Conservation (phyloP, 2,329 filamentous ascomycete species). For the Xylaria multiplex region DNA sequence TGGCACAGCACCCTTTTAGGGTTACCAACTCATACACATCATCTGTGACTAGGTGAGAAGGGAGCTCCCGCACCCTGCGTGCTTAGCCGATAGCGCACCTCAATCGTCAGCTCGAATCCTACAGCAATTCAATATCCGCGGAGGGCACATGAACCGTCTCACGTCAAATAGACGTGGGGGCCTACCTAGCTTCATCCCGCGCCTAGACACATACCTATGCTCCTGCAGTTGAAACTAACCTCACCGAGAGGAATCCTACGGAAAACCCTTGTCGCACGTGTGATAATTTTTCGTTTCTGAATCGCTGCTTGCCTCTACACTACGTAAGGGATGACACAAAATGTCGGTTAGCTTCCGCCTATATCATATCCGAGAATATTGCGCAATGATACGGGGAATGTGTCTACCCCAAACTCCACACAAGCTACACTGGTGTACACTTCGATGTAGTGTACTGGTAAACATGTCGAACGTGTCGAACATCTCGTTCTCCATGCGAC, state of each 20-base stretch:
- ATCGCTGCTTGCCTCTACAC: slow-evolving; percentile 18
- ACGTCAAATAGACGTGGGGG: slow-evolving; percentile 24
- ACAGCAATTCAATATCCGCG: slow-evolving; percentile 17
- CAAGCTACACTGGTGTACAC: not conserved
- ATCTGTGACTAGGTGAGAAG: slow-evolving; percentile 23
- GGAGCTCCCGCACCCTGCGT: slow-evolving; percentile 34
- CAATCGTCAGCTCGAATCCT: slow-evolving; percentile 32
- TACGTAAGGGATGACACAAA: not conserved
- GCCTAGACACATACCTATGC: slow-evolving; percentile 17
- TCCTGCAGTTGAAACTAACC: slow-evolving; percentile 26
- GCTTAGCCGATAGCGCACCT: slow-evolving; percentile 26
- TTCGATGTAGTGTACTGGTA: no score
- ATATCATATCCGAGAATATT: slow-evolving; percentile 5
- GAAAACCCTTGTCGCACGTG: slow-evolving; percentile 35
- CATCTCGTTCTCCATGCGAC: slow-evolving; percentile 5
- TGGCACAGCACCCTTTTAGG: not conserved
- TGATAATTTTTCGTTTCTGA: slow-evolving; percentile 30
- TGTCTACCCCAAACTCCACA: not conserved
- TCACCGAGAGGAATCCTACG: slow-evolving; percentile 31
- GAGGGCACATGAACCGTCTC: slow-evolving; percentile 20
- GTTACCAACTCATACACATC: not conserved
- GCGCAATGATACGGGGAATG: slow-evolving; percentile 14
- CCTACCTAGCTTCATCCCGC: slow-evolving; percentile 23
- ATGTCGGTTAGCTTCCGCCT: slow-evolving; percentile 10
- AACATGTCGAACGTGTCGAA: not conserved